Percentiles rank a stretch among this genome's conserved stretches.
Conservation (phyloP, 345 rosid genomes). For the Ceriops tagal region DNA sequence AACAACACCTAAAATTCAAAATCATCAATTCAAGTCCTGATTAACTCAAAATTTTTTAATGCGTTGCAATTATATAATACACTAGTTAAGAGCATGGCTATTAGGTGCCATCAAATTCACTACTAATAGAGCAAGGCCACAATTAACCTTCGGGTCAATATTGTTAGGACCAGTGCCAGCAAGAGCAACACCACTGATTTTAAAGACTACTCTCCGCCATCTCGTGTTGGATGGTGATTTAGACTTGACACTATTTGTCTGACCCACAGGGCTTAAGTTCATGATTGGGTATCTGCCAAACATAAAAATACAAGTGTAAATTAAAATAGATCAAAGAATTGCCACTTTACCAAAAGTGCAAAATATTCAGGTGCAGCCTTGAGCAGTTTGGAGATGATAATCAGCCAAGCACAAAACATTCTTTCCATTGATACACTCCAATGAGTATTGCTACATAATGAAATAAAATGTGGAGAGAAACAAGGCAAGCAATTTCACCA, state of each 20-base stretch:
- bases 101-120: constrained; percentile 7
- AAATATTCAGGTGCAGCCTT: not conserved
- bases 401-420: too few relatives aligned
- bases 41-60: constrained; percentile 4
- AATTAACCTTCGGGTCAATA: not conserved
- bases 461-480: too few relatives aligned
- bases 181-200: constrained; percentile 2
- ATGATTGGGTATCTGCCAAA: constrained; percentile 41
- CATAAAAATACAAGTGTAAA: constrained; percentile 1
- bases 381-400: too few relatives aligned
- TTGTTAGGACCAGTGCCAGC: constrained; percentile 8
- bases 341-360: not conserved
- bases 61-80: not conserved
- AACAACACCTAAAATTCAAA: constrained; percentile 1
- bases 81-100: not conserved
- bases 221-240: not conserved
- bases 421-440: too few relatives aligned
- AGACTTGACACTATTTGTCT: constrained; percentile 25
- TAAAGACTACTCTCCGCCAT: constrained; percentile 1
- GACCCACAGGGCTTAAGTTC: constrained; percentile 44
- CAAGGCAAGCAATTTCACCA: too few relatives aligned
- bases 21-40: not conserved
- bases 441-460: too few relatives aligned
- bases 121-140: constrained; percentile 16
- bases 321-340: constrained; percentile 1